These are phyloP conservation scores for Hordeum pubiflorum DNA, from an alignment of 202 grass and related monocot genomes.

Conservation along the genomic window DNA sequence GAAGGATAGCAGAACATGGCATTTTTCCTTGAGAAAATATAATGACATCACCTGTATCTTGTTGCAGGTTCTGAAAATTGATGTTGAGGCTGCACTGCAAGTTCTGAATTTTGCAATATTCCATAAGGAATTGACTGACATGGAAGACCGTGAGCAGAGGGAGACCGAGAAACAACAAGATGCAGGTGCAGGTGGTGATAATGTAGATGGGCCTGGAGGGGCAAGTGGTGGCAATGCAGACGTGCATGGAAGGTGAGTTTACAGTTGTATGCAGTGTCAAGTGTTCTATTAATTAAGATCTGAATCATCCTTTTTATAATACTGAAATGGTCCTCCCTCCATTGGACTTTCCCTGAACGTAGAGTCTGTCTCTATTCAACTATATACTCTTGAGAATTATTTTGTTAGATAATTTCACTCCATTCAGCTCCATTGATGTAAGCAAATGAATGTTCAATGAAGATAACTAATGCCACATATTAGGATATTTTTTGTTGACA, in stretches of 20 bases:
- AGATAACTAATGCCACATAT: neutral
- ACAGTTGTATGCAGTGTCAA: neutral
- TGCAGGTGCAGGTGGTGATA: slow-evolving; percentile 32
- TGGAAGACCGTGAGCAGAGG: slow-evolving; percentile 86
- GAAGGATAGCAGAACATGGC: neutral
- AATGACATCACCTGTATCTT: neutral
- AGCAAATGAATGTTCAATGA: neutral
- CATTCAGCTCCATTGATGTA: neutral
- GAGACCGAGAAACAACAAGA: slow-evolving; percentile 79
- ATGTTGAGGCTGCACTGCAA: slow-evolving; percentile 91
- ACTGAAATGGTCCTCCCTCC: neutral
- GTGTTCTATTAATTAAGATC: neutral
- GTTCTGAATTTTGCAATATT: slow-evolving; percentile 96
- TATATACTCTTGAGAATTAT: neutral
- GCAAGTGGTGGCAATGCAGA: slow-evolving; percentile 37
- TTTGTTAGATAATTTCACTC: neutral
- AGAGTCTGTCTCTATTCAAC: neutral
- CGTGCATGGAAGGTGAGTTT: slow-evolving; percentile 43
- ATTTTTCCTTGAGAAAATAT: neutral
- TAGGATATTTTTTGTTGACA: neutral
- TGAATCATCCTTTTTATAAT: neutral
- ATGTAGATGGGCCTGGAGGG: slow-evolving; percentile 30
- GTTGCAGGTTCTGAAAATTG: slow-evolving; percentile 67
- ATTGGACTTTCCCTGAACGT: neutral
- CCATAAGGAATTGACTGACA: slow-evolving; percentile 93